Conservation (phyloP, 768 basidiomycete genomes). For the Pleurotus salmoneostramineus region DNA sequence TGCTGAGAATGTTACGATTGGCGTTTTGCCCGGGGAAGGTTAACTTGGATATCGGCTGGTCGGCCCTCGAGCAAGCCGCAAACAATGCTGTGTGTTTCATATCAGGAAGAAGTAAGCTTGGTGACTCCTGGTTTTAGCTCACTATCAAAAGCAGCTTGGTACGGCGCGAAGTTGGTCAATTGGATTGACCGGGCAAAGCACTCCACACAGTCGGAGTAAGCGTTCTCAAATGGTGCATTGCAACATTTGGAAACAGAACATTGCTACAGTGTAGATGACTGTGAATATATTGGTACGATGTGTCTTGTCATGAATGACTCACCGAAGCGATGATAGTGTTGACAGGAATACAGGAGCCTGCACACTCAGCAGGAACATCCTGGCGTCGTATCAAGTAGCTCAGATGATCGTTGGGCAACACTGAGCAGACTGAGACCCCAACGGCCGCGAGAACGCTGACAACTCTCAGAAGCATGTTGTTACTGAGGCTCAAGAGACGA, state of each 20-base stretch:
- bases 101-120: not conserved
- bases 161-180: constrained; percentile 2
- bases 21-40: constrained; percentile 29
- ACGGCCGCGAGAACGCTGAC: not conserved
- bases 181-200: not conserved
- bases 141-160: constrained; percentile 2
- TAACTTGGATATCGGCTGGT: constrained; percentile 16
- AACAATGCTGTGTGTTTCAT: not conserved
- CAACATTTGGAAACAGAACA: constrained; percentile 5
- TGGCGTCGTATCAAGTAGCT: not conserved
- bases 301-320: not conserved
- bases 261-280: not conserved
- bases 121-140: not conserved
- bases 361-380: constrained; percentile 1
- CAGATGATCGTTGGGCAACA: constrained; percentile 6
- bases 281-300: not conserved
- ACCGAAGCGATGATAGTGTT: constrained; percentile 6
- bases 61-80: constrained; percentile 5
- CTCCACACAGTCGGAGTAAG: constrained; percentile 4
- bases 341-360: not conserved
- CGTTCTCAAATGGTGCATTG: not conserved
- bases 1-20: constrained; percentile 20
- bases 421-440: not conserved
- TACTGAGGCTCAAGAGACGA: not conserved
- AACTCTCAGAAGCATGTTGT: not conserved